Evolutionary conservation across 2,329 filamentous ascomycete genomes (phyloP), one percentile per base, ranked within the genome.

Genomic region (Aspergillus tamarii): DNA sequence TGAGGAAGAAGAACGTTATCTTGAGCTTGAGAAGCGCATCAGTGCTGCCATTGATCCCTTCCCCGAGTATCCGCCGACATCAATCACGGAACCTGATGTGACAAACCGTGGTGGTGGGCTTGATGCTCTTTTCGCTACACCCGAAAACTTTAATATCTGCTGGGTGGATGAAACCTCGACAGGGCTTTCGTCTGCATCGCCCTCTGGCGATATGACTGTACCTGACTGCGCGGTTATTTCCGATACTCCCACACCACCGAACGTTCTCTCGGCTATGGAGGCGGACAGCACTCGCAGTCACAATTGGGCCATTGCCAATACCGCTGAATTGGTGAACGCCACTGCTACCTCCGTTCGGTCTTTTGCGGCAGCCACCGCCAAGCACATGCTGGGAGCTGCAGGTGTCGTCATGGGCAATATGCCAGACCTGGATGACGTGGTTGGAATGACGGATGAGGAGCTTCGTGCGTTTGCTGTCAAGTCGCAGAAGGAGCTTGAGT

Each of bases 401-500:
- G 70, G 72, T 23, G 69, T 75, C 11, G 71, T 73, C 8, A 70
- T 77, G 50, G 71, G 73, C 30, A 74, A 71, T 39, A 69, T 74
- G 8, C 72, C 74, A 1, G 76, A 74, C 30, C 68, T 81, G 30
- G 78, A 80, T 26, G 77, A 80, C 28, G 73, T 82, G 11, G 75
- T 79, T 30, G 78, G 73, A 7, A 77, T 83, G 74, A 77, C 80
- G 19, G 73, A 76, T 41, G 76, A 79, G 39, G 77, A 80, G 43
- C 68, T 83, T 28, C 74, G 76, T 46, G 68, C 73, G 16, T 78
- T 81, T 57, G 74, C 80, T 14, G 67, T 74, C 50, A 76, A 75
- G 53, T 79, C 79, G 5, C 78, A 81, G 32, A 86, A 88, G 59
- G 90, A 94, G 76, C 89, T 93, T 79, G 90, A 93, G 68, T 82